These are phyloP conservation scores for Ascosphaera aggregata DNA, from an alignment of 2,329 filamentous ascomycete species.

Conservation along the genomic window DNA sequence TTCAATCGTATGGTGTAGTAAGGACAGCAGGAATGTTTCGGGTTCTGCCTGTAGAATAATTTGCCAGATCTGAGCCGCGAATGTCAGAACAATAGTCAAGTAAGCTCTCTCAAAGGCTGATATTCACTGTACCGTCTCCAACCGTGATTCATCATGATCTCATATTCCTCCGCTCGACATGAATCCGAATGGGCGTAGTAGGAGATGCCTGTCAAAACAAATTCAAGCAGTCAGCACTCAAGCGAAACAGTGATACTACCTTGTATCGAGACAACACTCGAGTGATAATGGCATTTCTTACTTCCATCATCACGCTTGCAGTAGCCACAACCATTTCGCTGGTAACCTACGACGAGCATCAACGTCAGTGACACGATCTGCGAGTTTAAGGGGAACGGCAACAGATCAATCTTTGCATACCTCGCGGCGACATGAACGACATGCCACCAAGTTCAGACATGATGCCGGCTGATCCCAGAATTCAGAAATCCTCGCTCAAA, in stretches of 20 bases:
- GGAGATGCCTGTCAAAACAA: slow-evolving; percentile 15
- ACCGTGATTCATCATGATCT: slow-evolving; percentile 23
- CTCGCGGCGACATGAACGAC: neutral
- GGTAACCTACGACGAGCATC: slow-evolving; percentile 17
- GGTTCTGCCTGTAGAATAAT: slow-evolving; percentile 29
- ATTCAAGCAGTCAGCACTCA: neutral
- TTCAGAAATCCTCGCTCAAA: no score
- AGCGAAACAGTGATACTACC: neutral
- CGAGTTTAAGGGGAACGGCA: neutral
- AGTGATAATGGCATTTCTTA: slow-evolving; percentile 14
- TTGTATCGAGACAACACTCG: slow-evolving; percentile 1
- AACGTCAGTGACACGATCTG: neutral
- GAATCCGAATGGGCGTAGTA: slow-evolving; percentile 23
- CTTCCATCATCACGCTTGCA: slow-evolving; percentile 23
- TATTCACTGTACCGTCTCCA: slow-evolving; percentile 21
- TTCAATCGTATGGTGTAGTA: slow-evolving; percentile 38
- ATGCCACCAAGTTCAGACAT: neutral
- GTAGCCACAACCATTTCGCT: slow-evolving; percentile 24
- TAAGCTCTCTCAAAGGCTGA: slow-evolving; percentile 1
- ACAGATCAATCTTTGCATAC: slow-evolving; percentile 3
- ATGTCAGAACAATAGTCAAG: slow-evolving; percentile 1
- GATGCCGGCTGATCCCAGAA: no score
- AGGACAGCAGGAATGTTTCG: slow-evolving; percentile 64
- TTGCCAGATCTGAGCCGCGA: slow-evolving; percentile 18
- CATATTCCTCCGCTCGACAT: slow-evolving; percentile 23